A percentile compares a stretch with the other conserved stretches of the same genome.
These are phyloP conservation scores for Raddia distichophylla DNA, from an alignment of 176 grass and related monocot species.

Conservation along the genomic window DNA sequence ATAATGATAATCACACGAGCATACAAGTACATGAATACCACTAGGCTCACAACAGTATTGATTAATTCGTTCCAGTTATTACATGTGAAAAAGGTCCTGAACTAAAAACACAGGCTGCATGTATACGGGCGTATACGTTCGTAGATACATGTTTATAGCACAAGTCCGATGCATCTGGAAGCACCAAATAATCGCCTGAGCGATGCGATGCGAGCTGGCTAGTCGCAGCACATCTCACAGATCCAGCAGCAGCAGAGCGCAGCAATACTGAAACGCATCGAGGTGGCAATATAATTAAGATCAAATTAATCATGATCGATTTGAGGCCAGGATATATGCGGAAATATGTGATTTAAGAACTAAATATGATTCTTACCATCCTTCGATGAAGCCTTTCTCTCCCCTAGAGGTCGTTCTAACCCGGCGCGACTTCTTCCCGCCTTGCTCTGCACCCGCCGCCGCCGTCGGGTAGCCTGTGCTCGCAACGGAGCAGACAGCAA, in stretches of 20 bases:
- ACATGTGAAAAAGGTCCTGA: neutral
- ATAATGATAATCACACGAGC: neutral
- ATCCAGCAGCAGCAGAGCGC: constrained; percentile 96
- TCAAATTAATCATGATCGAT: neutral
- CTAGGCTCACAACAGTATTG: neutral
- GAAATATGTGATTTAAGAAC: too few relatives aligned
- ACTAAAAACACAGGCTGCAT: neutral
- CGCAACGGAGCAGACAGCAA: neutral
- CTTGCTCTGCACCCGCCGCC: constrained; percentile 46
- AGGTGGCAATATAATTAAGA: neutral
- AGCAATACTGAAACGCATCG: constrained; percentile 54
- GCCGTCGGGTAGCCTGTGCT: constrained; percentile 66
- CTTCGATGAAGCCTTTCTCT: constrained; percentile 83
- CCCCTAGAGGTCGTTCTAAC: constrained; percentile 52
- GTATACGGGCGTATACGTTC: neutral
- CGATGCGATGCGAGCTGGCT: neutral
- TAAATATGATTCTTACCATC: constrained; percentile 37
- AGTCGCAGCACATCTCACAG: constrained; percentile 84
- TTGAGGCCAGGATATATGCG: neutral
- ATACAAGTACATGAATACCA: neutral
- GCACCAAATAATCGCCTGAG: neutral
- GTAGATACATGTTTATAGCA: neutral
- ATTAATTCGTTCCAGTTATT: too few relatives aligned
- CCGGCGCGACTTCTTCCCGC: constrained; percentile 41
- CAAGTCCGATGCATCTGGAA: neutral